Evolutionary conservation across 202 grass and related monocot genomes (phyloP).

Genomic region (Elaeis oleifera): DNA sequence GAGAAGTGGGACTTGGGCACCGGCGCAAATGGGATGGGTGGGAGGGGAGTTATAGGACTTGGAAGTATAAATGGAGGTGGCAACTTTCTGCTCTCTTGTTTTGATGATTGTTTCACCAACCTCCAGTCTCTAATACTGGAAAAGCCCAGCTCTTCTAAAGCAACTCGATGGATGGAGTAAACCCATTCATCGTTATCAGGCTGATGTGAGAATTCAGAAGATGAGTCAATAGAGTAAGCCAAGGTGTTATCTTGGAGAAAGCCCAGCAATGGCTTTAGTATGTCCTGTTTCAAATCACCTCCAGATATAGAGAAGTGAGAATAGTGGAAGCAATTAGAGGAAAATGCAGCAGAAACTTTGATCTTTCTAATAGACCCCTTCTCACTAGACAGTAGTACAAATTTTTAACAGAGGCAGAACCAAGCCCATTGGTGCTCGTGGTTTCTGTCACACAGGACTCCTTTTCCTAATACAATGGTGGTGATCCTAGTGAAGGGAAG

Average conservation of each 20-base stretch:
- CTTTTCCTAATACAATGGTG: slow-evolving; percentile 21
- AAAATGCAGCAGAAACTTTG: slow-evolving; percentile 12
- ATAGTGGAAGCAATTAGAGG: slow-evolving; percentile 1
- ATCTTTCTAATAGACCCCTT: slow-evolving; percentile 27
- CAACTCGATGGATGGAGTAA: too few species aligned
- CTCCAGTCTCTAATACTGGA: not conserved
- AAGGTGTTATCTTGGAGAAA: not conserved
- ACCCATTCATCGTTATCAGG: too few species aligned
- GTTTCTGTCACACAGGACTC: slow-evolving; percentile 18
- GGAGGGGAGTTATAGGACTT: too few species aligned
- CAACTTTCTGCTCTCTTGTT: not conserved
- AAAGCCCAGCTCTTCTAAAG: not conserved
- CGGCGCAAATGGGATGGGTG: too few species aligned
- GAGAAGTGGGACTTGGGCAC: too few species aligned
- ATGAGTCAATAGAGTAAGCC: not conserved
- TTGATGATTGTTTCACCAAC: not conserved
- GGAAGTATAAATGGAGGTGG: too few species aligned
- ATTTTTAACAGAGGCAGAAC: slow-evolving; percentile 22
- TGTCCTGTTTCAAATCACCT: too few species aligned
- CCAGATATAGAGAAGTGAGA: too few species aligned
- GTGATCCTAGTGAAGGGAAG: slow-evolving; percentile 22
- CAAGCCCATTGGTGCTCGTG: slow-evolving; percentile 4
- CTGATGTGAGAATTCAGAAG: too few species aligned
- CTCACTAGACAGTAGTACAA: slow-evolving; percentile 31
- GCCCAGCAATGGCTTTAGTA: not conserved